Percentiles rank a stretch among this genome's conserved stretches.
Evolutionary conservation across 2,329 filamentous ascomycete genomes (phyloP).

Genomic region (Esteya vermicola): DNA sequence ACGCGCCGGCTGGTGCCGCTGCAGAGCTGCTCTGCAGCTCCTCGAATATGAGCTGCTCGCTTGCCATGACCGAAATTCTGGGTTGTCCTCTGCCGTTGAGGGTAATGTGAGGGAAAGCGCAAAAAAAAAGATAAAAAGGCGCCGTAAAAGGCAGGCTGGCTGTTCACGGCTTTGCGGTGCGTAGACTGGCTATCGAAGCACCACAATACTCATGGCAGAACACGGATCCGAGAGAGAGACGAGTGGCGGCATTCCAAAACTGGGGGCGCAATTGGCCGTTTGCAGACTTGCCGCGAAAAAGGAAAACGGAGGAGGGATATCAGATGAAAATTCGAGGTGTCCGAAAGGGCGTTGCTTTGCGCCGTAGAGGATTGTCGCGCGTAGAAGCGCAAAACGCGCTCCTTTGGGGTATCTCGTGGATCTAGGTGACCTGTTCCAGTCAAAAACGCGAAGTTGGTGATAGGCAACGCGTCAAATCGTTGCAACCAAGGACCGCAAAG

Average conservation of each 20-base stretch:
- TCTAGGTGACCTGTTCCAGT: not conserved
- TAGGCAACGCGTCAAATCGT: constrained; percentile 9
- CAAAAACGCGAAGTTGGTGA: constrained; percentile 6
- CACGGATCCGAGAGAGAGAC: not conserved
- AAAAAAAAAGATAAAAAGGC: not conserved
- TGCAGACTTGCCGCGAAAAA: not conserved
- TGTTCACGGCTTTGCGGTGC: constrained; percentile 1
- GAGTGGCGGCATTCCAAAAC: constrained; percentile 4
- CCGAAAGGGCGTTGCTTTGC: too few relatives aligned
- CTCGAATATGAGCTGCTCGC: constrained; percentile 40
- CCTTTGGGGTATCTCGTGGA: not conserved
- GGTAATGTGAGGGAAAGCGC: not conserved
- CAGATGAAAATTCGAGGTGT: not conserved
- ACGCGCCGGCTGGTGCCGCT: constrained; percentile 29
- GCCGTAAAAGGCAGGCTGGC: too few relatives aligned
- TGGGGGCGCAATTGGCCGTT: not conserved
- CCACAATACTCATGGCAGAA: constrained; percentile 8
- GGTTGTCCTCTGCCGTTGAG: not conserved
- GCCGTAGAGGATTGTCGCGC: constrained; percentile 5
- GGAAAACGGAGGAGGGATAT: not conserved
- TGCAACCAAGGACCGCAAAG: not conserved
- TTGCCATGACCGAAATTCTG: constrained; percentile 23
- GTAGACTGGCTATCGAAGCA: constrained; percentile 1
- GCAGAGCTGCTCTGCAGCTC: constrained; percentile 42
- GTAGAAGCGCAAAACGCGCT: constrained; percentile 2